A percentile compares a stretch with the other conserved stretches of the same genome.
These are phyloP conservation scores for Suillus paluster DNA, from an alignment of 768 basidiomycete genomes.

Conservation along the genomic window DNA sequence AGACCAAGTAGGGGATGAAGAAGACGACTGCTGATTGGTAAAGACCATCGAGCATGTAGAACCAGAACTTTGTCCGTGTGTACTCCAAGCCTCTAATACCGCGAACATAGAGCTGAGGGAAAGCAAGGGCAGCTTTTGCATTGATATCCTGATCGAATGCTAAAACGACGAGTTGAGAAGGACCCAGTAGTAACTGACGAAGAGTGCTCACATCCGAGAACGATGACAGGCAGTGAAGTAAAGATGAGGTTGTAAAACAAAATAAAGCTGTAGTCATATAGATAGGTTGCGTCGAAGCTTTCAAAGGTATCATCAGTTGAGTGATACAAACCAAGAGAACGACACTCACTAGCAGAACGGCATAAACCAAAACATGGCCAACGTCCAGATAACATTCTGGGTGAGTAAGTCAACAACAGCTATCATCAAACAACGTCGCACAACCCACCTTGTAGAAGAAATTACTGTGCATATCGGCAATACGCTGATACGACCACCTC, in stretches of 20 bases:
- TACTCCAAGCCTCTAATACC: constrained; percentile 95
- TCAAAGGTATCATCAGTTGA: constrained; percentile 21
- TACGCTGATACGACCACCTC: constrained; percentile 94
- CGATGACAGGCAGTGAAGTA: constrained; percentile 91
- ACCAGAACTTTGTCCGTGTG: constrained; percentile 90
- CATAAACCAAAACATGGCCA: constrained; percentile 93
- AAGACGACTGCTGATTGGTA: constrained; percentile 91
- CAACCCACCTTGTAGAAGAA: constrained; percentile 94
- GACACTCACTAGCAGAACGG: constrained; percentile 77
- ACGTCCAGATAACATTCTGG: constrained; percentile 91
- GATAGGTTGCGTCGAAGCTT: constrained; percentile 92
- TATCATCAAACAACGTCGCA: constrained; percentile 2
- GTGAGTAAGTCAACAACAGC: constrained; percentile 12
- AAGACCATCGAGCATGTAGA: constrained; percentile 92
- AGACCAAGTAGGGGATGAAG: constrained; percentile 82
- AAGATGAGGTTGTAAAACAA: constrained; percentile 91
- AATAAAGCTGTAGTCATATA: constrained; percentile 95
- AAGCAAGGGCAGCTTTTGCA: constrained; percentile 85
- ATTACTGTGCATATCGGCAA: constrained; percentile 96
- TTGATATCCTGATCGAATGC: constrained; percentile 97
- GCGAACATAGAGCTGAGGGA: constrained; percentile 94
- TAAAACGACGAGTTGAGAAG: constrained; percentile 9
- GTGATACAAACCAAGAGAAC: constrained; percentile 8
- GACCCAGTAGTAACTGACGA: neutral
- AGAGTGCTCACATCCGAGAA: constrained; percentile 73